Base-by-base conservation (phyloP, 1,284 basidiomycete genomes). In the Cutaneotrichosporon sp. region DNA sequence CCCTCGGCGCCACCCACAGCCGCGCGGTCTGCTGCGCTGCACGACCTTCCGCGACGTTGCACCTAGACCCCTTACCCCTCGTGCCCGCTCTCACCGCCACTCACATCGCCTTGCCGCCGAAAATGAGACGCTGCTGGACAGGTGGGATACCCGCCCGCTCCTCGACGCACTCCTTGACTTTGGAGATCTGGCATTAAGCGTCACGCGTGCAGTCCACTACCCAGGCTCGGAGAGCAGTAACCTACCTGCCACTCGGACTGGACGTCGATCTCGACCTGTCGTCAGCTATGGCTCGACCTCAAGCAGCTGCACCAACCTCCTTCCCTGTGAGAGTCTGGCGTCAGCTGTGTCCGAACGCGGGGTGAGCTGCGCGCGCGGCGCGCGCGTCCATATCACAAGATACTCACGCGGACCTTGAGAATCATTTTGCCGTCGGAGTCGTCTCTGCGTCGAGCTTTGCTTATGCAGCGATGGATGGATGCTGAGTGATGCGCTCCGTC, bases 141-240 rank as follows among this genome's bases (percentile, higher is more conserved):
- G 96, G 94, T 15, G 96, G 96, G 46, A 99, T 96, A 67, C 94
- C 96, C 38, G 93, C 94, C 77, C 98, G 96, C 78, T 97, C 94
- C 75, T 99, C 96, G 30, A 99, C 91, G 74, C 90, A 88, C 80
- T 97, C 93, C 79, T 99, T 99, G 78, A 98, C 94, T 63, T 90
- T 85, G 44, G 84, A 81, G 71, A 97, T 91, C 93, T 96, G 64
- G 12, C 26, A 30, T 30, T 10, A n/a, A n/a, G n/a, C n/a, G n/a
- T n/a, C n/a, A n/a, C n/a, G n/a, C n/a, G n/a, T n/a, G n/a, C n/a
- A n/a, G 49, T 60, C 17, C 59, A 53, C 47, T 51, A 23, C 3
- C 4, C 43, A 17, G 8, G n/a, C 4, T 18, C 21, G n/a, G 23
- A 22, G 18, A 36, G n/a, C n/a, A n/a, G n/a, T n/a, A n/a, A 69